Evolutionary conservation across 2,329 filamentous ascomycete species (phyloP).

Genomic region (Fusarium bulbicola): DNA sequence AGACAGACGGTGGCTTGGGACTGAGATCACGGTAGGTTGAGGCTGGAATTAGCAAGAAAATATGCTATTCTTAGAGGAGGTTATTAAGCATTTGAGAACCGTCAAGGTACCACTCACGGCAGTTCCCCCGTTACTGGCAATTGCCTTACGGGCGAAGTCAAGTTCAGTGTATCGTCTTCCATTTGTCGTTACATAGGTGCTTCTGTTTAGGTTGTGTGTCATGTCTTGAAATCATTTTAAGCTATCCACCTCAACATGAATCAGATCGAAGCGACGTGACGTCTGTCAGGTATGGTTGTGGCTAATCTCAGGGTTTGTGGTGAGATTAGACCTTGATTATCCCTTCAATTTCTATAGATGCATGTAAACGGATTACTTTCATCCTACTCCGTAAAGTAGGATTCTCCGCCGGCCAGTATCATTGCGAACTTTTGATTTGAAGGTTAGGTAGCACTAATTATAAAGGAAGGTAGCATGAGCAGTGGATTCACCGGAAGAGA

Average conservation of each 20-base stretch:
- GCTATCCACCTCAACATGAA: background rate
- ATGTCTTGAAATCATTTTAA: background rate
- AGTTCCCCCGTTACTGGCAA: background rate
- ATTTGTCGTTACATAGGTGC: background rate
- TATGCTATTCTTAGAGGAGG: background rate
- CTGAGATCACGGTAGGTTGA: background rate
- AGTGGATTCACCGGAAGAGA: conserved; percentile 31
- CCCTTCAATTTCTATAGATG: background rate
- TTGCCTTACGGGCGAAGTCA: background rate
- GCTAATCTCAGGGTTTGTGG: background rate
- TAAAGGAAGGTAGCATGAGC: conserved; percentile 20
- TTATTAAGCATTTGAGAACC: background rate
- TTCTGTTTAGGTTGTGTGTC: background rate
- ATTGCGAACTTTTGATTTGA: background rate
- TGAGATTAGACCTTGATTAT: background rate
- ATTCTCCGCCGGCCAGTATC: background rate
- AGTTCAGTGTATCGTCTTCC: background rate
- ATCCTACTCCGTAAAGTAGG: no score
- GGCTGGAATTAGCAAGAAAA: background rate
- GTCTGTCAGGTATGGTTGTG: background rate
- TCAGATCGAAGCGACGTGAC: background rate
- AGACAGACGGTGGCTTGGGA: background rate
- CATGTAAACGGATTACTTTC: background rate
- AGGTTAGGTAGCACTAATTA: background rate
- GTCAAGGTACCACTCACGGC: background rate